Evolutionary conservation across 1,284 basidiomycete genomes (phyloP).

Genomic region (Porphyrellus sp.): DNA sequence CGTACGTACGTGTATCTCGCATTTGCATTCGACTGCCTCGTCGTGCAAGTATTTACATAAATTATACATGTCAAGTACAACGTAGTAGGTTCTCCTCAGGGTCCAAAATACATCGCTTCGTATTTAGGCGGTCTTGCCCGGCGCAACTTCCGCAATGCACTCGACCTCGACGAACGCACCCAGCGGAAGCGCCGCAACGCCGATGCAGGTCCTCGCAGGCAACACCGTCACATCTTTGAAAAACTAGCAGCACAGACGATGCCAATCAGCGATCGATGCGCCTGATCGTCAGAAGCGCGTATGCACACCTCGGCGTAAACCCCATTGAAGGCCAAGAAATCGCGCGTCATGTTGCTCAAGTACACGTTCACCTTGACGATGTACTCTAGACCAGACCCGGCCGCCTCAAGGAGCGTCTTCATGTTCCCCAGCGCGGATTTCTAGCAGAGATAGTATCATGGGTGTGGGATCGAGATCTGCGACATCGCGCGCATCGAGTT

Average conservation of each 20-base stretch:
- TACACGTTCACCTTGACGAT: slow-evolving; percentile 64
- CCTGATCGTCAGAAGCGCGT: no score
- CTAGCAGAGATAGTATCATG: slow-evolving; percentile 39
- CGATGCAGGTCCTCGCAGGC: slow-evolving; percentile 65
- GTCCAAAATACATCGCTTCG: no score
- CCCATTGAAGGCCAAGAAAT: slow-evolving; percentile 54
- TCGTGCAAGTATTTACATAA: not conserved
- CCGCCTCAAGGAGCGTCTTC: slow-evolving; percentile 52
- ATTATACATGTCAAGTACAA: no score
- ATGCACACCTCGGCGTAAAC: slow-evolving; percentile 47
- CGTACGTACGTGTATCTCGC: not conserved
- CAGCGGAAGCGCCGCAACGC: slow-evolving; percentile 56
- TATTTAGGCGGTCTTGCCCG: not conserved
- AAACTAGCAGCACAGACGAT: slow-evolving; percentile 40
- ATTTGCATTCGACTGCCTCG: not conserved
- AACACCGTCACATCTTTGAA: slow-evolving; percentile 35
- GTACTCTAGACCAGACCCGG: slow-evolving; percentile 55
- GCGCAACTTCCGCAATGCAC: slow-evolving; percentile 51
- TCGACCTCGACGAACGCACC: slow-evolving; percentile 67
- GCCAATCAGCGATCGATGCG: no score
- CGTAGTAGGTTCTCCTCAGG: no score
- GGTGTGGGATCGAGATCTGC: slow-evolving; percentile 12
- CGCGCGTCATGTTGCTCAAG: slow-evolving; percentile 48
- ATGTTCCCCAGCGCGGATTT: slow-evolving; percentile 58
- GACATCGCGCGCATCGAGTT: not conserved